Evolutionary conservation across 345 rosid genomes (phyloP), one percentile per base, ranked within the genome.

Genomic region (Eucalyptus decipiens): DNA sequence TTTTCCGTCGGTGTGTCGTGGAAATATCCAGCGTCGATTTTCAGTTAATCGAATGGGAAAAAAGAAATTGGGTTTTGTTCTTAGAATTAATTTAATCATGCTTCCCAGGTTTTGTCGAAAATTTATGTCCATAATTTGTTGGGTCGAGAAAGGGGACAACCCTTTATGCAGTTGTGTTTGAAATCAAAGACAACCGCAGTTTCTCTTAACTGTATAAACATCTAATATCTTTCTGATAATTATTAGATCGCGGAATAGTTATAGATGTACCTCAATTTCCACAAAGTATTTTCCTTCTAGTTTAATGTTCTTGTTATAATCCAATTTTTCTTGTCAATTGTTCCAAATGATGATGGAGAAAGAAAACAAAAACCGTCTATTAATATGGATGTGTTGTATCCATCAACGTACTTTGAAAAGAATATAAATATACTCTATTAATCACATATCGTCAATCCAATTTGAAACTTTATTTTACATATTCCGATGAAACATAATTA

Each of bases 101-200:
- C 83, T 11, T 21, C 28, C 47, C 83, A 76, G 83, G 28, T 37
- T 21, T 76, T 76, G 28, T 76, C 5, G 9, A 76, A 76, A 72
- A 23, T 21, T 72, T 72, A 10, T 3, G 47, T 72, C 83, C 47
- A 21, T 9, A 23, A 30, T n/a, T n/a, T 14, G 56, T 8, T 19
- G 80, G 40, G 2, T 67, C 40, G 12, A 32, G 30, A 9, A 69
- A 34, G 47, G 10, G 47, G 28, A 40, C 28, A 11, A 11, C 30
- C 0, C 3, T 2, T 19, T 37, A 76, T 21, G 0, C 16, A 40
- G 9, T 37, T 11, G 28, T 40, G 83, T 11, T 21, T 11, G 3
- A 40, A 40, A 76, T 21, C 3, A 2, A 76, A 76, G 9, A 40
- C 30, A 21, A 21, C 0, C 6, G 1, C 9, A 0, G 9, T 37